These are phyloP conservation scores for Colletotrichum brevisporum DNA, from an alignment of 2,329 filamentous ascomycete species.

Conservation along the genomic window DNA sequence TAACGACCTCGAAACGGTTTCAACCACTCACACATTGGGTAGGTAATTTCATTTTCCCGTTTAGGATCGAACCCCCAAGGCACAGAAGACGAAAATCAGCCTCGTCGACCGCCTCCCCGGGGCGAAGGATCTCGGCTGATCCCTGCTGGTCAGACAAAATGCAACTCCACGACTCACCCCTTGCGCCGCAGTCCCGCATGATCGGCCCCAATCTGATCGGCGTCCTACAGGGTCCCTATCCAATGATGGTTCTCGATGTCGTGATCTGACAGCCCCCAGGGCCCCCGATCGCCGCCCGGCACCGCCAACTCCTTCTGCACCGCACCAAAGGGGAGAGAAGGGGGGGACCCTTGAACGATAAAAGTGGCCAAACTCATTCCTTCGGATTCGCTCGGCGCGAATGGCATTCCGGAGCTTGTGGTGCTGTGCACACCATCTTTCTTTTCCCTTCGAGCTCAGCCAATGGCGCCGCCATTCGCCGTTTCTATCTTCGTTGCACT, in stretches of 20 bases:
- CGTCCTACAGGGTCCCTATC: constrained; percentile 5
- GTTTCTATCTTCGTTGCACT: no score
- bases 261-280: neutral
- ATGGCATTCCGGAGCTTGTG: neutral
- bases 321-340: no score
- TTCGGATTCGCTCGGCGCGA: neutral
- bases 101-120: constrained; percentile 16
- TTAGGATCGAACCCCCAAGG: neutral
- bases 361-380: neutral
- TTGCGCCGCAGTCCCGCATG: neutral
- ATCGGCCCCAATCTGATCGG: constrained; percentile 19
- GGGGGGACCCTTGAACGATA: neutral
- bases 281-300: constrained; percentile 14
- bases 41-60: neutral
- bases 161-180: no score
- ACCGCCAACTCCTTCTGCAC: constrained; percentile 6
- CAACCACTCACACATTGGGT: neutral
- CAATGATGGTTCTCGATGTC: constrained; percentile 8
- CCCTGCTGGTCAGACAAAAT: constrained; percentile 6
- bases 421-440: neutral
- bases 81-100: neutral
- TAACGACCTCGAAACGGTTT: neutral
- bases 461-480: no score
- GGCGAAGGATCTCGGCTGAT: constrained; percentile 21
- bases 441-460: no score